Conservation (phyloP, 2,329 filamentous ascomycete genomes). For the Trichoderma sp. region DNA sequence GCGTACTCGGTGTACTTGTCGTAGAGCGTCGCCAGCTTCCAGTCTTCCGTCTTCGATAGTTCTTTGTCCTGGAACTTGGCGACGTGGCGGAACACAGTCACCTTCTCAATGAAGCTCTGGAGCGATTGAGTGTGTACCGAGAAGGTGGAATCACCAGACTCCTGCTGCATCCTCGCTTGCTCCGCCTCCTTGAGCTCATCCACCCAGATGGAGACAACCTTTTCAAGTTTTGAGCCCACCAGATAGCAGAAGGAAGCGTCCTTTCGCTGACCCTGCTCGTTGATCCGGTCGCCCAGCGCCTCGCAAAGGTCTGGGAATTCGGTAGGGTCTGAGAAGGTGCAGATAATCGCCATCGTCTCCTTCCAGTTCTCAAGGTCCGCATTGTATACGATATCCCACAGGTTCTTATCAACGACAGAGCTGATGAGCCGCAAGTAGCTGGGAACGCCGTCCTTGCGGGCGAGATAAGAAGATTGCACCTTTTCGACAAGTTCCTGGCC, state of each 20-base stretch:
- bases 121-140: conserved; percentile 86
- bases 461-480: conserved; percentile 87
- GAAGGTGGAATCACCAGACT: conserved; percentile 76
- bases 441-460: conserved; percentile 76
- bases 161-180: conserved; percentile 69
- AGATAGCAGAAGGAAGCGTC: conserved; percentile 97
- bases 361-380: conserved; percentile 93
- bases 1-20: conserved; percentile 97
- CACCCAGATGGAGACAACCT: conserved; percentile 94
- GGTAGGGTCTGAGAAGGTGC: conserved; percentile 87
- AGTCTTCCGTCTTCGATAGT: conserved; percentile 69
- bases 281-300: conserved; percentile 85
- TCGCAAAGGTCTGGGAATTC: conserved; percentile 97
- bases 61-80: conserved; percentile 88
- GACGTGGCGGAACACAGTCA: conserved; percentile 92
- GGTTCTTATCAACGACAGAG: conserved; percentile 91
- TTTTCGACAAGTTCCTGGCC: conserved; percentile 93
- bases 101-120: conserved; percentile 96
- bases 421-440: conserved; percentile 90
- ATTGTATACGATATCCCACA: conserved; percentile 98
- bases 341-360: conserved; percentile 92
- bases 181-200: conserved; percentile 85
- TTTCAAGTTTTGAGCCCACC: conserved; percentile 93
- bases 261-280: conserved; percentile 76
- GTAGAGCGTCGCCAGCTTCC: conserved; percentile 88